These are phyloP conservation scores for Plasmodium gonderi DNA, from an alignment of 169 alveolate species.

Conservation along the genomic window DNA sequence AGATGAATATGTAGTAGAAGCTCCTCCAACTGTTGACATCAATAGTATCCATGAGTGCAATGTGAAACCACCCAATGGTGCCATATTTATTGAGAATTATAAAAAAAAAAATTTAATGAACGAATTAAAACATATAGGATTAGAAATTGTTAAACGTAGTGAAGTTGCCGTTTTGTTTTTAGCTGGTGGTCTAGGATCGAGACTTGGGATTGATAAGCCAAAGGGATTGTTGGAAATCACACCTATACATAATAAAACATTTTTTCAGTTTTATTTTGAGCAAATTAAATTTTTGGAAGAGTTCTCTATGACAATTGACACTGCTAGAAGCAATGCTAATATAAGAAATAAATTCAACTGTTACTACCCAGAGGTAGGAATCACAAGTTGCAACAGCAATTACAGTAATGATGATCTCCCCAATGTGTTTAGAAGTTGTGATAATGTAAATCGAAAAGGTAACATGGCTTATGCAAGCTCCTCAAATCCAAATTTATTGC, in stretches of 20 bases:
- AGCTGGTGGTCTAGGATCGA: conserved; percentile 83
- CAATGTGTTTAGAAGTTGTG: too few species aligned
- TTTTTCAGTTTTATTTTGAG: conserved; percentile 81
- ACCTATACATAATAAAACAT: conserved; percentile 76
- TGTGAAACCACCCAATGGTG: conserved; percentile 36
- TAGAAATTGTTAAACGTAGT: conserved; percentile 58
- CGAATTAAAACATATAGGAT: conserved; percentile 51
- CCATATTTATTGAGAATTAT: conserved; percentile 26
- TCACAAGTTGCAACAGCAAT: too few species aligned
- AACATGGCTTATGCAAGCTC: background rate
- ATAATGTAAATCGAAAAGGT: background rate
- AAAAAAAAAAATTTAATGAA: conserved; percentile 24
- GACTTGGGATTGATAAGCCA: conserved; percentile 74
- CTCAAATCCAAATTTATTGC: background rate
- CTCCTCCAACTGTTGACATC: conserved; percentile 28
- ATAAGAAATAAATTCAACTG: too few species aligned
- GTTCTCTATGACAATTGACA: conserved; percentile 14
- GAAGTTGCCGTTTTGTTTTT: conserved; percentile 79
- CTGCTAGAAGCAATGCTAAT: too few species aligned
- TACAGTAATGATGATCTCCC: too few species aligned
- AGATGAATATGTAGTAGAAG: background rate
- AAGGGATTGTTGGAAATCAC: conserved; percentile 80
- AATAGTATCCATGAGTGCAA: conserved; percentile 32
- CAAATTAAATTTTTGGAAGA: conserved; percentile 60
- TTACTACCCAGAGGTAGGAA: too few species aligned